phyloP scores from a whole-genome alignment of 495 filamentous ascomycete genomes.

The Emericellopsis terricola region DNA sequence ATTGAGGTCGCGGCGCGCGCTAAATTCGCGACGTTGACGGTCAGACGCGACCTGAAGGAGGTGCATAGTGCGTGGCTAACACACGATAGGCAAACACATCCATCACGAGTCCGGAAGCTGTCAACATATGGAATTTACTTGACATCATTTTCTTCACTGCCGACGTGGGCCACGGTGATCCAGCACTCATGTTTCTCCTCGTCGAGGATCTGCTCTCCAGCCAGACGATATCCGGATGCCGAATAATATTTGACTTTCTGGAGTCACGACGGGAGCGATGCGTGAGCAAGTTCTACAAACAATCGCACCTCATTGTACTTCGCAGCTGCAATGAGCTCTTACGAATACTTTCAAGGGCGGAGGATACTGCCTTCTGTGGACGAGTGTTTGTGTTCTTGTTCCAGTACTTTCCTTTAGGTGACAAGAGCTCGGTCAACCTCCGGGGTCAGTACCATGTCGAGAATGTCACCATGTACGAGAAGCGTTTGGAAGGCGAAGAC shows the following conservation, averaged over 20 bases:
- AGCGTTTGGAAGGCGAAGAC: conserved; percentile 17
- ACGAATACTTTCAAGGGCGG: conserved; percentile 73
- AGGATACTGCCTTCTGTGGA: conserved; percentile 94
- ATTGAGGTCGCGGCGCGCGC: conserved; percentile 65
- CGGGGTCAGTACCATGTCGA: conserved; percentile 91
- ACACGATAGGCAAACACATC: no score
- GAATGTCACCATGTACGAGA: conserved; percentile 80
- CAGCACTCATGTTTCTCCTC: conserved; percentile 69
- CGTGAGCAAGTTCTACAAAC: conserved; percentile 66
- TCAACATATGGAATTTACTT: conserved; percentile 78
- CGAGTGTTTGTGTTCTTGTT: conserved; percentile 95
- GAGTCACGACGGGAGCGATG: conserved; percentile 82
- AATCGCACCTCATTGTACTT: conserved; percentile 74
- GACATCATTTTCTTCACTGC: conserved; percentile 78
- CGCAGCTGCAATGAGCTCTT: conserved; percentile 90
- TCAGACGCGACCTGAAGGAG: conserved; percentile 26
- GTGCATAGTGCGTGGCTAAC: no score
- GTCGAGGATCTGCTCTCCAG: conserved; percentile 93
- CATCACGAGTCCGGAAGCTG: conserved; percentile 58
- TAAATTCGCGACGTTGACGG: conserved; percentile 57
- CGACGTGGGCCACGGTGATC: conserved; percentile 69
- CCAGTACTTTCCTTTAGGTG: conserved; percentile 87
- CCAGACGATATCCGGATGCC: conserved; percentile 80
- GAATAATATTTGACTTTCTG: conserved; percentile 79
- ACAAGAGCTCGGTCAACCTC: conserved; percentile 92